These are phyloP conservation scores for Neurospora terricola DNA, from an alignment of 495 filamentous ascomycete genomes.

Conservation along the genomic window DNA sequence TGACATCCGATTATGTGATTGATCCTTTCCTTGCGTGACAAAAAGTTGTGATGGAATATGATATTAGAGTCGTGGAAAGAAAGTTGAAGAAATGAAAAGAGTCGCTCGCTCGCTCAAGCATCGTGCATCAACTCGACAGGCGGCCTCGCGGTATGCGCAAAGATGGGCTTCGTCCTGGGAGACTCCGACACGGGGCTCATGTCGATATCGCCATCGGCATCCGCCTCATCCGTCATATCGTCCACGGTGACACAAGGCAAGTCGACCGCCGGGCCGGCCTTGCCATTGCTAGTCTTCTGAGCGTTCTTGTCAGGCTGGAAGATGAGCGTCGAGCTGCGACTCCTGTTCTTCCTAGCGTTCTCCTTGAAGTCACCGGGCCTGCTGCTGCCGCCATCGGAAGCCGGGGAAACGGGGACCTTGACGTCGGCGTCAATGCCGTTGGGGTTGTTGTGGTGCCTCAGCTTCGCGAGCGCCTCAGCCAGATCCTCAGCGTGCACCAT, in stretches of 20 bases:
- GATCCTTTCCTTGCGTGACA: background rate
- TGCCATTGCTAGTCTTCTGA: conserved; percentile 53
- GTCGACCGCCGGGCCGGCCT: conserved; percentile 37
- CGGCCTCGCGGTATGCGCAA: conserved; percentile 70
- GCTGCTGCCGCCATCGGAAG: conserved; percentile 12
- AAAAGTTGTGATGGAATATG: background rate
- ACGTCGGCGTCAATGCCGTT: conserved; percentile 1
- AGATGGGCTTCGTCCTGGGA: conserved; percentile 42
- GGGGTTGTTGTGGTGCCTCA: conserved; percentile 39
- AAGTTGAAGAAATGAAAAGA: background rate
- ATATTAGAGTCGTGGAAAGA: background rate
- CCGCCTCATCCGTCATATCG: conserved; percentile 62
- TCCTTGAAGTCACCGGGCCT: background rate
- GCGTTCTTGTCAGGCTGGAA: conserved; percentile 43
- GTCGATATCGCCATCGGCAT: conserved; percentile 6
- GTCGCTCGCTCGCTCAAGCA: conserved; percentile 3
- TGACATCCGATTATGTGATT: background rate
- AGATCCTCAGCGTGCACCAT: conserved; percentile 87
- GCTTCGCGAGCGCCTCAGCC: conserved; percentile 62
- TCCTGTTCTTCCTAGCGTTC: conserved; percentile 15
- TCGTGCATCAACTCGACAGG: conserved; percentile 83
- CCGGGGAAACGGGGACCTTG: conserved; percentile 20
- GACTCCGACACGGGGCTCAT: conserved; percentile 33
- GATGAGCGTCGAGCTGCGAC: conserved; percentile 34
- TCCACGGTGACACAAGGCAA: conserved; percentile 86